A percentile compares a stretch with the other conserved stretches of the same genome.
These are phyloP conservation scores for Leptodermis oblonga DNA, from an alignment of 257 asterid species.

Conservation along the genomic window DNA sequence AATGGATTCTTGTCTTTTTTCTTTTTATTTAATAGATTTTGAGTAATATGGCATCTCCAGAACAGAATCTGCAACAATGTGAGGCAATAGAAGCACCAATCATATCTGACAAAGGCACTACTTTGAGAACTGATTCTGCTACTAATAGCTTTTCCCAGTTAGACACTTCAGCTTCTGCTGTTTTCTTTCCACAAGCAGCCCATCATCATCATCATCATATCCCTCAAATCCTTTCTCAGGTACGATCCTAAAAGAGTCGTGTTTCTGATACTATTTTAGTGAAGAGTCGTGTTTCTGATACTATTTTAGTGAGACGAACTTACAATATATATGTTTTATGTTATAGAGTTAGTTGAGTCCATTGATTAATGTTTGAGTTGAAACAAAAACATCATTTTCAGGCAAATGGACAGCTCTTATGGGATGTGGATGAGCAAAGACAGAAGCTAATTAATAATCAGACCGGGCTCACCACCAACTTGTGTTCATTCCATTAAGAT, in stretches of 20 bases:
- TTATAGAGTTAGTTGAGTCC: not conserved
- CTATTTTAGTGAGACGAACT: too few relatives aligned
- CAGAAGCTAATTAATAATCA: conserved; percentile 48
- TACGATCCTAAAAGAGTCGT: not conserved
- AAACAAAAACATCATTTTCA: conserved; percentile 39
- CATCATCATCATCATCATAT: conserved; percentile 34
- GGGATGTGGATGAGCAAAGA: conserved; percentile 68
- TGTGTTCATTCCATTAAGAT: conserved; percentile 51
- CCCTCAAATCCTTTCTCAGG: conserved; percentile 14
- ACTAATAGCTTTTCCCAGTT: conserved; percentile 32
- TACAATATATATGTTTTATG: too few relatives aligned
- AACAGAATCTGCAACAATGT: conserved; percentile 25
- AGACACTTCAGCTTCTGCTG: conserved; percentile 40
- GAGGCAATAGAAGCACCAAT: conserved; percentile 28
- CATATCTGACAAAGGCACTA: conserved; percentile 18
- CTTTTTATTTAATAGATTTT: conserved; percentile 30
- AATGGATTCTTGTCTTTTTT: not conserved
- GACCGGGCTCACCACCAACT: conserved; percentile 45
- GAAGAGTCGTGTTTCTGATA: too few relatives aligned
- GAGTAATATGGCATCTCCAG: conserved; percentile 38
- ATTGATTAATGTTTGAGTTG: not conserved
- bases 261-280: too few relatives aligned
- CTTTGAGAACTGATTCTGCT: conserved; percentile 5
- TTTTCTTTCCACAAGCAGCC: conserved; percentile 42
- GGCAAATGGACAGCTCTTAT: conserved; percentile 54